These are phyloP conservation scores for Venustampulla echinocandica DNA, from an alignment of 495 filamentous ascomycete genomes.

Conservation along the genomic window DNA sequence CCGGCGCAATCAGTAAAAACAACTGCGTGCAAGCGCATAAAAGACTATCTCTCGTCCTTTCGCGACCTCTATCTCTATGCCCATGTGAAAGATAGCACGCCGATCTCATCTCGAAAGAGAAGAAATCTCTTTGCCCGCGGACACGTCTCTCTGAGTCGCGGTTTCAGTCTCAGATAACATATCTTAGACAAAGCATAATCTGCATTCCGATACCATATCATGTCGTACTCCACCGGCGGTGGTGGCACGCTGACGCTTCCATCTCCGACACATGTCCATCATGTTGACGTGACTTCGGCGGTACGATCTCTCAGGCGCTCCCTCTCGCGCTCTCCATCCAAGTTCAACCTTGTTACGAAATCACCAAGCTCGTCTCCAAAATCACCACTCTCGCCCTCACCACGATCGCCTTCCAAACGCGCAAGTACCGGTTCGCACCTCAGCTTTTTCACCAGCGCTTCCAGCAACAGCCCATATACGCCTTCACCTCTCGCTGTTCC, in stretches of 20 bases:
- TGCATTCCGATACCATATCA: constrained; percentile 23
- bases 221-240: constrained; percentile 40
- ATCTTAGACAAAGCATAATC: constrained; percentile 13
- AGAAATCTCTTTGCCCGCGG: no score
- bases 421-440: constrained; percentile 36
- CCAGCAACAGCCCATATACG: constrained; percentile 21
- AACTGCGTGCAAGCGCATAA: neutral
- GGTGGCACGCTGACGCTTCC: constrained; percentile 74
- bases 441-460: constrained; percentile 17
- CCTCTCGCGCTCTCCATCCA: constrained; percentile 79
- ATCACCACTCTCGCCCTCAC: constrained; percentile 41
- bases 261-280: constrained; percentile 72
- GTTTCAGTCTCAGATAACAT: constrained; percentile 6
- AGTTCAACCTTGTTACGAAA: constrained; percentile 57
- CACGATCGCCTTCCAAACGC: constrained; percentile 39
- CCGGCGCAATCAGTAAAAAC: neutral
- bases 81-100: constrained; percentile 10
- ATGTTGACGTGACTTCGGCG: constrained; percentile 67
- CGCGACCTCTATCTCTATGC: constrained; percentile 9
- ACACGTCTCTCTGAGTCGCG: constrained; percentile 1
- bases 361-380: constrained; percentile 34
- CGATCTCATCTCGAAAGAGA: constrained; percentile 7
- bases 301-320: constrained; percentile 75
- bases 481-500: constrained; percentile 43
- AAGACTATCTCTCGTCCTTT: neutral